phyloP scores from a whole-genome alignment of 176 grass and related monocot genomes.

The Hordeum vulgare region DNA sequence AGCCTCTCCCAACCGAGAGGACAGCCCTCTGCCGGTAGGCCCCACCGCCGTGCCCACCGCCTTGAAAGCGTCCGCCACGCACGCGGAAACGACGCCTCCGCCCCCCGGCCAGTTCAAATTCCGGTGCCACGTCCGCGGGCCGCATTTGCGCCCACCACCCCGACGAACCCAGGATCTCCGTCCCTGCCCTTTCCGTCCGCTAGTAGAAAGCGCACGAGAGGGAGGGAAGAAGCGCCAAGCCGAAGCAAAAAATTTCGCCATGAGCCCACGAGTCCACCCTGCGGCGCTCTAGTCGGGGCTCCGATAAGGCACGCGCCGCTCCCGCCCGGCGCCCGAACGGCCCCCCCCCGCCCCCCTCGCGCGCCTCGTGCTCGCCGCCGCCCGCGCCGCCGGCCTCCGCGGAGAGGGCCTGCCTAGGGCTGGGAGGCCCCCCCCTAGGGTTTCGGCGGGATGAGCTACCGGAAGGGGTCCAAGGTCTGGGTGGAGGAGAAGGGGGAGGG shows the following conservation, averaged over 20 bases:
- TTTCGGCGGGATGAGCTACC: slow-evolving; percentile 73
- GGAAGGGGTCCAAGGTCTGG: slow-evolving; percentile 94
- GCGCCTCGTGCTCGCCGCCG: slow-evolving; percentile 19
- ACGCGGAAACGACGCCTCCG: slow-evolving; percentile 16
- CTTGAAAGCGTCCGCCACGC: slow-evolving; percentile 18
- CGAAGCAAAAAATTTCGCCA: slow-evolving; percentile 41
- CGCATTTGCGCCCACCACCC: not conserved
- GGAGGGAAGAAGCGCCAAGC: slow-evolving; percentile 53
- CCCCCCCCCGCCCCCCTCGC: not conserved
- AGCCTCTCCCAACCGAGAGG: not conserved
- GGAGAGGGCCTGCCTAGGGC: slow-evolving; percentile 7
- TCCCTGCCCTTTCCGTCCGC: not conserved
- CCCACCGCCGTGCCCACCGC: not conserved
- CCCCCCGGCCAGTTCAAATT: slow-evolving; percentile 36
- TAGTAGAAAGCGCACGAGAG: slow-evolving; percentile 27
- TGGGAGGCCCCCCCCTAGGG: slow-evolving; percentile 20
- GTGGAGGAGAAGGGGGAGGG: slow-evolving; percentile 83
- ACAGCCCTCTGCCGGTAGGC: not conserved
- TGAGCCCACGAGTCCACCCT: slow-evolving; percentile 25
- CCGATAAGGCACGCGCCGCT: slow-evolving; percentile 15
- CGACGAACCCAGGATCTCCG: not conserved
- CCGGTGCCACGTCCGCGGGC: not conserved
- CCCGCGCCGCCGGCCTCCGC: not conserved
- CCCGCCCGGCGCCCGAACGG: not conserved
- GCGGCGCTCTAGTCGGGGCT: slow-evolving; percentile 25